Evolutionary conservation across 2,329 filamentous ascomycete genomes (phyloP), one percentile per base, ranked within the genome.

Genomic region (Neospermospora avenae): DNA sequence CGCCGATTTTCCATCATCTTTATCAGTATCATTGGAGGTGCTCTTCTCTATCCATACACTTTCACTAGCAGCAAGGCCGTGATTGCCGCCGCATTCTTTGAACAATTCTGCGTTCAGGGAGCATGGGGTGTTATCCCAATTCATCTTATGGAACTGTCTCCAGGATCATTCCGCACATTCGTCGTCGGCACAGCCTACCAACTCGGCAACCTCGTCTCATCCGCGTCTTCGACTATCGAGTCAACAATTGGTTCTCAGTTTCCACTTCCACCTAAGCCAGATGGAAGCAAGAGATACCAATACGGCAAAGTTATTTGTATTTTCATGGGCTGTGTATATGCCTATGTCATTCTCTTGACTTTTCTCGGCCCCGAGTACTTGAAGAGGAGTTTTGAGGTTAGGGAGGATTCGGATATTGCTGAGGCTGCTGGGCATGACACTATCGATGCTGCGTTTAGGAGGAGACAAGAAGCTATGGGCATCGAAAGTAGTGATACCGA

Each of bases 281-380:
- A 60, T 14, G 54, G 54, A 11, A 73, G 79, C n/a, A 72, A 74
- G 0, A 78, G 88, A 3, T 91, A 88, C 73, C 77, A 90, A 61
- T 96, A 96, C 67, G 91, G 90, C 41, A 87, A 87, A 67, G 91
- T 96, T 10, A 93, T 96, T 65, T 91, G 87, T 71, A 95, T 96
- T 70, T 96, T 96, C 75, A 92, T 96, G 89, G 92, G 59, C 77
- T 55, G 77, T 76, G 24, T 70, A 78, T 64, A 61, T 25, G 59
- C 34, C 4, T 64, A 64, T 53, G 62, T 63, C 16, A 63, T 65
- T 24, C 25, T 65, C 18, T 20, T 65, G 44, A 63, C 63, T 3
- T 63, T 65, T 25, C 63, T 78, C 3, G 80, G 80, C 1, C 80
- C 80, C 0, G 80, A 82, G 69, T 74, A 75, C 49, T 63, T 79